phyloP scores from a whole-genome alignment of 768 basidiomycete genomes.

The Galerina sulciceps region DNA sequence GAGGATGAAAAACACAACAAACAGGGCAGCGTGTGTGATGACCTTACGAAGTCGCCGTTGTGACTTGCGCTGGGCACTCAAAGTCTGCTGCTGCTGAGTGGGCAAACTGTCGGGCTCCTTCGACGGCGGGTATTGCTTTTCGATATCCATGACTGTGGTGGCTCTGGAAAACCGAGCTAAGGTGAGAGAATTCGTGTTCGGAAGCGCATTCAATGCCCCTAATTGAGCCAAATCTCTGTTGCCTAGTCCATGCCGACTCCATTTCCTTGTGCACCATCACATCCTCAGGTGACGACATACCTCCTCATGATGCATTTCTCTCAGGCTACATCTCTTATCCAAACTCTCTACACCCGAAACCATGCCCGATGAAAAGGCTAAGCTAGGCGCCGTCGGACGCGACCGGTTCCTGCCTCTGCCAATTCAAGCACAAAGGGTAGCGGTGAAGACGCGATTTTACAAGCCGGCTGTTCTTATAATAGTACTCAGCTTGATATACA shows the following conservation, averaged over 20 bases:
- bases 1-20: slow-evolving; percentile 9
- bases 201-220: background rate
- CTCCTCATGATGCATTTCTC: slow-evolving; percentile 1
- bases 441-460: background rate
- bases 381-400: background rate
- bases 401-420: slow-evolving; percentile 8
- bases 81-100: background rate
- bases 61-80: background rate
- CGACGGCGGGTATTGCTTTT: slow-evolving; percentile 20
- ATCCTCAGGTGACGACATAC: background rate
- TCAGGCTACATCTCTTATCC: background rate
- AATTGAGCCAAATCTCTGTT: background rate
- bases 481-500: background rate
- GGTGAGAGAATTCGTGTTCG: background rate
- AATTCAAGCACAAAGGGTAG: background rate
- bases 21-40: background rate
- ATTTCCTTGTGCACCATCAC: background rate
- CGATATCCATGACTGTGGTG: slow-evolving; percentile 29
- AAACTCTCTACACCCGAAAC: background rate
- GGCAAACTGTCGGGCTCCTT: slow-evolving; percentile 8
- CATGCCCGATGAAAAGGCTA: slow-evolving; percentile 3
- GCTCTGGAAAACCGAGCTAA: background rate
- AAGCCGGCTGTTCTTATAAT: background rate
- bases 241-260: background rate
- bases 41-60: slow-evolving; percentile 6